phyloP scores from a whole-genome alignment of 2,329 filamentous ascomycete species.

The Cercospora berteroae region DNA sequence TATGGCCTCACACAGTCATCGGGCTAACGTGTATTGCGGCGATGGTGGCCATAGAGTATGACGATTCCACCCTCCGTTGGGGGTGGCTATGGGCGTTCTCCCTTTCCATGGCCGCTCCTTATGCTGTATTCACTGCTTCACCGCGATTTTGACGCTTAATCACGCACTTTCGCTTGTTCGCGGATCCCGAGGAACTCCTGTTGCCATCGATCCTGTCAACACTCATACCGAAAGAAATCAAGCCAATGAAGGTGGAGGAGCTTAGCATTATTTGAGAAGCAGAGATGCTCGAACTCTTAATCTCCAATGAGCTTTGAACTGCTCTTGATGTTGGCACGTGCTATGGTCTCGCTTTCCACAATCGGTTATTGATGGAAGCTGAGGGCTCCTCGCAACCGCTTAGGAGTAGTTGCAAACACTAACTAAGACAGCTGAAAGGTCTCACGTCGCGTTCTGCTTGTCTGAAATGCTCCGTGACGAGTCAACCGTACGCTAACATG shows the following conservation, averaged over 20 bases:
- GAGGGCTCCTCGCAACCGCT: no score
- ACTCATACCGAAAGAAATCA: not conserved
- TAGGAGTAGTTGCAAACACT: not conserved
- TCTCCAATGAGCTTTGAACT: fast-evolving
- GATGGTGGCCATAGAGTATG: not conserved
- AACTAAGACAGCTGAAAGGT: not conserved
- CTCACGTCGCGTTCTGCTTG: not conserved
- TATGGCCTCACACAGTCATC: not conserved
- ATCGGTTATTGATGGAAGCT: no score
- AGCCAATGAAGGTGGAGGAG: not conserved
- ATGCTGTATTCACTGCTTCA: not conserved
- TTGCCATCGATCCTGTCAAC: not conserved
- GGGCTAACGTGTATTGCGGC: not conserved
- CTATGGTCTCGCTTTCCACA: not conserved
- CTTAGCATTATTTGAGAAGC: not conserved
- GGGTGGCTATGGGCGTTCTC: not conserved
- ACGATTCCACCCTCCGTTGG: not conserved
- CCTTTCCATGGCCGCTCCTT: not conserved
- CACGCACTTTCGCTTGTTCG: not conserved
- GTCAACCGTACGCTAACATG: not conserved
- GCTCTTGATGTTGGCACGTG: not conserved
- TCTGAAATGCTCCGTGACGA: no score
- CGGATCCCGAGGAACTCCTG: not conserved
- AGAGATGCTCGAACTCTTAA: not conserved
- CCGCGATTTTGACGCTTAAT: not conserved